Base-by-base conservation (phyloP, 2,329 filamentous ascomycete species). In the Colletotrichum theobromicola region DNA sequence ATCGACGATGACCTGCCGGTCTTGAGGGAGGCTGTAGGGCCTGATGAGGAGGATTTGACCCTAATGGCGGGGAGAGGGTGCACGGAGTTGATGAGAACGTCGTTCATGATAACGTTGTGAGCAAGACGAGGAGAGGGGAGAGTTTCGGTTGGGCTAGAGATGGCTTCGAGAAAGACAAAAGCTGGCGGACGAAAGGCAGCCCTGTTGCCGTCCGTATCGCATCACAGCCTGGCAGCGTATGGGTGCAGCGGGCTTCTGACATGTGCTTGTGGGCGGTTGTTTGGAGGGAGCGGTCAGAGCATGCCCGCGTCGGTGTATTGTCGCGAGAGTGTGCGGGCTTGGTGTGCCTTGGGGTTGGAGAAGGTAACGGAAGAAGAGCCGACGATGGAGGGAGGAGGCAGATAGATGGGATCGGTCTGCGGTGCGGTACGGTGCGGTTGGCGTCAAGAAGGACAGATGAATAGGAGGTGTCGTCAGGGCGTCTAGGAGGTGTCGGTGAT, bases 41-140 rank as follows among this genome's bases (percentile, higher is more conserved):
- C 60, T 15, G 21, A 46, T 15, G 46, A 37, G 8, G 62, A 57
- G 42, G 75, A 42, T 46, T 76, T 75, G 37, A 64, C 57, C 21
- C 75, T 63, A n/a, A 72, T 65, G 18, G 50, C 64, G 12, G 72
- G 67, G 7, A 64, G 55, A n/a, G 72, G 42, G 32, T 77, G 75
- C 26, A 74, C 75, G 30, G 70, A 53, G 37, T 76, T 76, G 37
- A 77, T 67, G 37, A 77, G 64, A 18, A 77, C 75, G 74, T 76
- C 74, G 58, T 73, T 76, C 75, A 77, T 77, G 58, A 24, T 76
- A 42, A 60, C 46, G 50, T 24, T 24, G 42, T 24, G 13, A 21
- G n/a, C 28, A 7, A 26, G n/a, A 37, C 24, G 28, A 16, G 21
- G 34, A 24, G n/a, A 65, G 28, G 46, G 12, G 15, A 67, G 21